Conservation (phyloP, 1,139 yeast genomes). For the Saccharomyces hybrid region DNA sequence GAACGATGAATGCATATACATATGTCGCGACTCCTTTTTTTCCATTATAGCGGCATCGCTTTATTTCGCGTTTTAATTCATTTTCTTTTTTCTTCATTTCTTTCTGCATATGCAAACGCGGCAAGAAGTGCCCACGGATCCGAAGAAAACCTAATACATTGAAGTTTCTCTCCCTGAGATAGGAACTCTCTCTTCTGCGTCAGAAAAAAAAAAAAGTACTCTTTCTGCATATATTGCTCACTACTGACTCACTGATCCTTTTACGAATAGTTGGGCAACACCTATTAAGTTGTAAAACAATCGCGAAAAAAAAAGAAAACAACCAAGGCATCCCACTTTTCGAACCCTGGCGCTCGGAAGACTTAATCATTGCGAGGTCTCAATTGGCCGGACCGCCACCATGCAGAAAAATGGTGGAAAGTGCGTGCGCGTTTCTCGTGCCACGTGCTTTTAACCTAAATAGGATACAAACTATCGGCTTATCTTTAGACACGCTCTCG, state of each 20-base stretch:
- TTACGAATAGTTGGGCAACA: neutral
- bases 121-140: too few species aligned
- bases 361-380: neutral
- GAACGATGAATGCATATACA: neutral
- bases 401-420: neutral
- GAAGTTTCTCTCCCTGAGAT: neutral
- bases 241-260: neutral
- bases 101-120: neutral
- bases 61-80: neutral
- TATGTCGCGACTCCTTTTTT: neutral
- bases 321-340: neutral
- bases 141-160: too few species aligned
- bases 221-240: neutral
- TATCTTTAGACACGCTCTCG: neutral
- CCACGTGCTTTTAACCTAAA: neutral
- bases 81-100: neutral
- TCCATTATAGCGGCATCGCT: neutral
- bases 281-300: neutral
- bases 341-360: neutral
- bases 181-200: neutral
- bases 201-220: neutral
- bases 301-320: neutral
- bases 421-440: neutral
- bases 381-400: neutral
- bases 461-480: neutral